Evolutionary conservation across 1,284 basidiomycete genomes (phyloP), one percentile per base, ranked within the genome.

Genomic region (Sanghuangporus sanghuang): DNA sequence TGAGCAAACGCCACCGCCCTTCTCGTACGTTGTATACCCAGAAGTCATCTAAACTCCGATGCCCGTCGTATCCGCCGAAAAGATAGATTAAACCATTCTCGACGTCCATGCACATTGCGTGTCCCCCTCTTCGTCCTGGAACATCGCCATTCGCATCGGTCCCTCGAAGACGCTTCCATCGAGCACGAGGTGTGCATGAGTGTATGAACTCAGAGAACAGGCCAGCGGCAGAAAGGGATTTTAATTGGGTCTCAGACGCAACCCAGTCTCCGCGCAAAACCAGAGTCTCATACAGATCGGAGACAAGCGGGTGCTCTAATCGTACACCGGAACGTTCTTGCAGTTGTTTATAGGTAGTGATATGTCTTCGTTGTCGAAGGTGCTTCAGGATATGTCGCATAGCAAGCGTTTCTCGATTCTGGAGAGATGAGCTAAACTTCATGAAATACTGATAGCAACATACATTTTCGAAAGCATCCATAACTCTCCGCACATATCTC

Each of bases 11-110:
- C 92, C 92, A 94, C 57, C 79, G 76, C 57, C 84, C 82, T n/a
- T 81, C 76, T 48, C 74, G 75, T 70, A 90, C 81, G 65, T 82
- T 79, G 72, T 90, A 94, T 49, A 81, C 79, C 92, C 92, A 93
- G 64, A 94, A 86, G 71, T 95, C 92, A 67, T 89, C 86, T 14
- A 94, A 77, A 63, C 84, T 86, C 65, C 81, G 86, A 63, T 81
- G 73, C 2, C 92, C 92, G 67, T 92, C 84, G 85, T 86, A 94
- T 0, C 92, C 92, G 1, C 92, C 92, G 65, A 92, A 85, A 16
- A 94, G 78, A 71, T 93, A 93, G 12, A 93, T 84, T 52, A 82
- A 73, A 5, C 84, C 82, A 44, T 81, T 80, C 11, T 80, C 78
- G 36, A 81, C 75, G 71, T 94, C 92, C 67, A 93, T 82, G 68